Evolutionary conservation across 2,329 filamentous ascomycete genomes (phyloP).

Genomic region (Pseudocercospora eumusae): DNA sequence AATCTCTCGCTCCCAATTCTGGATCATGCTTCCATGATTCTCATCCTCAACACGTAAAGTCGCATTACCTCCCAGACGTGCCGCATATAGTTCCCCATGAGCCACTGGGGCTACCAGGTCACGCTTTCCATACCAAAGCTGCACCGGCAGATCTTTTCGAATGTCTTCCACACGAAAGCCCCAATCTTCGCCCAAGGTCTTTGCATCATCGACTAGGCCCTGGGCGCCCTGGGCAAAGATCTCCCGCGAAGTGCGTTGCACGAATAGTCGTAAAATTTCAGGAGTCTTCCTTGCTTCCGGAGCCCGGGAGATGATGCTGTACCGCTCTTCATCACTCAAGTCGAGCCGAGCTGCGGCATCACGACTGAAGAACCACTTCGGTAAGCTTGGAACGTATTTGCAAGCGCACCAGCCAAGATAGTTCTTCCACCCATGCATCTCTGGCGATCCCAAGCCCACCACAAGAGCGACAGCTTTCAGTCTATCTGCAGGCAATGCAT

Average conservation of each 20-base stretch:
- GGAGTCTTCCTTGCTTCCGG: background rate
- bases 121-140: background rate
- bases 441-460: background rate
- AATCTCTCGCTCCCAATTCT: background rate
- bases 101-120: background rate
- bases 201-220: background rate
- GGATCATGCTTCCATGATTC: background rate
- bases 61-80: background rate
- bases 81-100: background rate
- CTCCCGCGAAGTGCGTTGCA: background rate
- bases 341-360: background rate
- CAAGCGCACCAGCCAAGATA: conserved; percentile 1
- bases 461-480: conserved; percentile 12
- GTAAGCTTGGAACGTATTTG: background rate
- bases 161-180: background rate
- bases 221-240: background rate
- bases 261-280: background rate
- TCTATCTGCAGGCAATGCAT: conserved; percentile 38
- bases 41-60: background rate
- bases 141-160: background rate
- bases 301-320: background rate
- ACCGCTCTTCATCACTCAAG: background rate
- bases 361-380: background rate
- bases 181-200: background rate
- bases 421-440: conserved; percentile 4